Evolutionary conservation across 305 asterid species (phyloP).

Genomic region (Caryopteris hybrid): DNA sequence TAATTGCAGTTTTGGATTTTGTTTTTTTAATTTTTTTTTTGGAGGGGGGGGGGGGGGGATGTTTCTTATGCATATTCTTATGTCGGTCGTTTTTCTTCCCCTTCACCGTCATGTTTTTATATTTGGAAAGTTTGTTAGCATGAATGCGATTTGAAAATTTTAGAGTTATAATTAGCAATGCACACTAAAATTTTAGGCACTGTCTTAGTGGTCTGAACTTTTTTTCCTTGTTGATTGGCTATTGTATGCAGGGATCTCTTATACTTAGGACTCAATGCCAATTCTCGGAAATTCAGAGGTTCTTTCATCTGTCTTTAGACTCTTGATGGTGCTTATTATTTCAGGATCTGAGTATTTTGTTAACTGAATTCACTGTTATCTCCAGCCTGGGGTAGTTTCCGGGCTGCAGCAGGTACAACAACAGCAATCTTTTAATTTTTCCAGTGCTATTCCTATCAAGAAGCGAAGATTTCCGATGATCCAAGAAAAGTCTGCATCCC

Average conservation of each 20-base stretch:
- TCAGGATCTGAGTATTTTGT: constrained; percentile 11
- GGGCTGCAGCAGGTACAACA: too few species aligned
- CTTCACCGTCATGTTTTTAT: not conserved
- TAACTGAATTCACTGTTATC: constrained; percentile 16
- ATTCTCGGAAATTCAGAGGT: constrained; percentile 57
- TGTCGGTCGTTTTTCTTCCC: too few species aligned
- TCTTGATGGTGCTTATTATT: constrained; percentile 8
- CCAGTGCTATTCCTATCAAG: constrained; percentile 64
- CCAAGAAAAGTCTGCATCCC: constrained; percentile 42
- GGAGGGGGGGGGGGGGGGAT: too few species aligned
- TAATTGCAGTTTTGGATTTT: constrained; percentile 4
- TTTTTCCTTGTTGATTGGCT: too few species aligned
- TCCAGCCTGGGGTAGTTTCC: constrained; percentile 46
- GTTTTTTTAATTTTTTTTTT: not conserved
- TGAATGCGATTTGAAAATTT: not conserved
- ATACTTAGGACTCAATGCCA: constrained; percentile 34
- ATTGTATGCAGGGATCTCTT: too few species aligned
- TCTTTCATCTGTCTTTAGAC: constrained; percentile 16
- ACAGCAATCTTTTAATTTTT: constrained; percentile 38
- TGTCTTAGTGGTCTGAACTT: not conserved
- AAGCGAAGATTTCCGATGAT: constrained; percentile 63
- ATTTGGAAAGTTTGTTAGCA: not conserved
- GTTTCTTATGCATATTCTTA: too few species aligned
- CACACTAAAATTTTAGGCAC: not conserved
- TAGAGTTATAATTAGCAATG: not conserved